phyloP scores from a whole-genome alignment of 2,329 filamentous ascomycete genomes.

The Ophiosphaerella narmari region DNA sequence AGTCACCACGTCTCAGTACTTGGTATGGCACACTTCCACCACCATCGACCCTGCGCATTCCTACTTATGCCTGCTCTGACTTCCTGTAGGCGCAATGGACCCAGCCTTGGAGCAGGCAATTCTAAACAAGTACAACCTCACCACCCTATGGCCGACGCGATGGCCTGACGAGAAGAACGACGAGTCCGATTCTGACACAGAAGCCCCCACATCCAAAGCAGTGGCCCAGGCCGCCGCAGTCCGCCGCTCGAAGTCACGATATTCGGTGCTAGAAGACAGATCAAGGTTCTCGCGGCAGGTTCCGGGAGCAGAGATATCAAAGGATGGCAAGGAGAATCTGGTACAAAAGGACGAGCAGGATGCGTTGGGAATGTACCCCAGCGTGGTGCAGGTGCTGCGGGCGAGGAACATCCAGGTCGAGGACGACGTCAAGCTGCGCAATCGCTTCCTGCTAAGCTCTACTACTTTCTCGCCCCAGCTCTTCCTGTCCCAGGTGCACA shows the following conservation, averaged over 20 bases:
- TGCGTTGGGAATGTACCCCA: constrained; percentile 84
- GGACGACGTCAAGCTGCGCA: constrained; percentile 79
- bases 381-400: constrained; percentile 80
- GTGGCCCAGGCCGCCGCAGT: constrained; percentile 23
- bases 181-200: constrained; percentile 60
- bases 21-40: background rate
- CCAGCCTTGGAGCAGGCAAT: constrained; percentile 66
- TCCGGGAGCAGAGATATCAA: constrained; percentile 69
- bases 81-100: constrained; percentile 29
- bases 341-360: constrained; percentile 93
- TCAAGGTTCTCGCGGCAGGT: constrained; percentile 71
- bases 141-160: constrained; percentile 75
- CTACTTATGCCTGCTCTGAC: background rate
- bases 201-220: constrained; percentile 43
- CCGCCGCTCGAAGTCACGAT: constrained; percentile 73
- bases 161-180: constrained; percentile 86
- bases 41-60: background rate
- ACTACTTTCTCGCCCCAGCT: constrained; percentile 92
- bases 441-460: constrained; percentile 92
- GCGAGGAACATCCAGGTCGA: constrained; percentile 79
- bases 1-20: constrained; percentile 17
- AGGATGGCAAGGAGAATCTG: constrained; percentile 72
- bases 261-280: constrained; percentile 79
- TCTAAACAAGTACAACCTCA: constrained; percentile 87
- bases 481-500: constrained; percentile 91